Evolutionary conservation across 371 early-diverging fungal genomes (phyloP).

Genomic region (Dichotomocladium elegans): DNA sequence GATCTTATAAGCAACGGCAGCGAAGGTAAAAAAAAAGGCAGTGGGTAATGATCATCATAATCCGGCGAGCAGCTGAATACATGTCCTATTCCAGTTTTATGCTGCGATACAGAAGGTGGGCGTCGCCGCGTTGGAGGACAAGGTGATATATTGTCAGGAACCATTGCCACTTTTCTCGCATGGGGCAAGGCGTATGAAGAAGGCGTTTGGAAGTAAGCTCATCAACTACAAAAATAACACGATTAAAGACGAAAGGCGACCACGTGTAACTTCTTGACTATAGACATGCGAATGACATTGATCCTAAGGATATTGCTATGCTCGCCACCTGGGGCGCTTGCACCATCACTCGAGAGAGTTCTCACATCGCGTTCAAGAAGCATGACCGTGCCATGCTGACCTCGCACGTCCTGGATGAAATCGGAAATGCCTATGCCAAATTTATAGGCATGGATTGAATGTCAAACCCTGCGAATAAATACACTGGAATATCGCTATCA

Average conservation of each 20-base stretch:
- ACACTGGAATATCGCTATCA: no score
- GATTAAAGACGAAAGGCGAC: neutral
- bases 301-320: slow-evolving; percentile 49
- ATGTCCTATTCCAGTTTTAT: slow-evolving; percentile 40
- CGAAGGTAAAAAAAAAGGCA: no score
- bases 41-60: no score
- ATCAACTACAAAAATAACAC: neutral
- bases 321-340: slow-evolving; percentile 76
- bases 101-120: slow-evolving; percentile 67
- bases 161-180: slow-evolving; percentile 82
- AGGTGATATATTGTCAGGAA: slow-evolving; percentile 95
- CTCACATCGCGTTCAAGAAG: slow-evolving; percentile 65
- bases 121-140: slow-evolving; percentile 96
- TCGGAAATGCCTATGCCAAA: slow-evolving; percentile 52
- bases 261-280: no score
- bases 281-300: slow-evolving; percentile 41
- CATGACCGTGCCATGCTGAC: slow-evolving; percentile 72
- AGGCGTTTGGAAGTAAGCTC: slow-evolving; percentile 55
- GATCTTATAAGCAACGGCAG: slow-evolving; percentile 85
- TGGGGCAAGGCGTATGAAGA: slow-evolving; percentile 75
- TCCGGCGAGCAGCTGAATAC: no score
- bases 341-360: slow-evolving; percentile 58
- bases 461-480: no score
- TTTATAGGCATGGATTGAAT: no score
- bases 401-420: slow-evolving; percentile 68